Evolutionary conservation across 768 basidiomycete species (phyloP).

Genomic region (Coprinopsis strossmayeri): DNA sequence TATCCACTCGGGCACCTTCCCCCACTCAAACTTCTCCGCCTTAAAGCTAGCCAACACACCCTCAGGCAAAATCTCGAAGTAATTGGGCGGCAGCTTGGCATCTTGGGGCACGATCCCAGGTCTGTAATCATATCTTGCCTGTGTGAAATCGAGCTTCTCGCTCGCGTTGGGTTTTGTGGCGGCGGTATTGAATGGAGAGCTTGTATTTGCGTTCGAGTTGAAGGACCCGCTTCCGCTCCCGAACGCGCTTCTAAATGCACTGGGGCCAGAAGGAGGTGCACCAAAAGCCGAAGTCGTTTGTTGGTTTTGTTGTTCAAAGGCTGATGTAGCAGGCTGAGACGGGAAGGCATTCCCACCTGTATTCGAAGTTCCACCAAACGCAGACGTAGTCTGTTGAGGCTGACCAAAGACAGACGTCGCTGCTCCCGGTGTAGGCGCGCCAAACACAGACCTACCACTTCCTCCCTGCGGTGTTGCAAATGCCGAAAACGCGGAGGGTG

Average conservation of each 20-base stretch:
- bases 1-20: slow-evolving; percentile 64
- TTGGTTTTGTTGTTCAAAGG: not conserved
- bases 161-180: slow-evolving; percentile 1
- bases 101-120: slow-evolving; percentile 53
- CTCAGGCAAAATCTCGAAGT: slow-evolving; percentile 47
- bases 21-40: slow-evolving; percentile 57
- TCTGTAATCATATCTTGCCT: slow-evolving; percentile 30
- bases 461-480: slow-evolving; percentile 5
- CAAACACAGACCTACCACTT: slow-evolving; percentile 15
- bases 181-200: not conserved
- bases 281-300: not conserved
- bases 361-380: not conserved
- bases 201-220: not conserved
- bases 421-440: slow-evolving; percentile 9
- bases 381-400: slow-evolving; percentile 11
- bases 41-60: slow-evolving; percentile 47
- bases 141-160: slow-evolving; percentile 5
- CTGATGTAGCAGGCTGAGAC: not conserved
- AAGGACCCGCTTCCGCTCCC: not conserved
- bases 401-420: slow-evolving; percentile 14
- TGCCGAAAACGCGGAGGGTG: slow-evolving; percentile 22
- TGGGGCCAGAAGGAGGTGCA: slow-evolving; percentile 1
- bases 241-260: slow-evolving; percentile 9
- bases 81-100: slow-evolving; percentile 48
- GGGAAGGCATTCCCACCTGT: not conserved